Percentiles rank a stretch among this genome's conserved stretches.
Conservation (phyloP, 2,329 filamentous ascomycete genomes). For the Diaporthe humulicola region DNA sequence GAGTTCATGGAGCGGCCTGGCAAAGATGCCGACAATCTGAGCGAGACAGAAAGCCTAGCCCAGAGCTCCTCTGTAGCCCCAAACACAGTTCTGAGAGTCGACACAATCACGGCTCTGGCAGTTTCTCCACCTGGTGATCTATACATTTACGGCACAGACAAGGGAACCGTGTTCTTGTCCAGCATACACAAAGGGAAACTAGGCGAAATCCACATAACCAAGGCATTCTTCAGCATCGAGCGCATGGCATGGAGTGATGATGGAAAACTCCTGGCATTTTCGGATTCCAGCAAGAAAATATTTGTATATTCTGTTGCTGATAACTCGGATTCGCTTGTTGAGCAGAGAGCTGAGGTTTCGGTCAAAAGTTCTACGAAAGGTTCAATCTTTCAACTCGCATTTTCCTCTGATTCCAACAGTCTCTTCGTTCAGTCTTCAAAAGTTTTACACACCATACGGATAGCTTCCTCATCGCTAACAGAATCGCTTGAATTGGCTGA, state of each 20-base stretch:
- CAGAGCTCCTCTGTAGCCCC: not conserved
- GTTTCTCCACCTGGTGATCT: not conserved
- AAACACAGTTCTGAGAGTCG: not conserved
- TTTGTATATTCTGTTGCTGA: not conserved
- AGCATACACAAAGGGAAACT: not conserved
- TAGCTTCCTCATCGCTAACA: not conserved
- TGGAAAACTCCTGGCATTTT: not conserved
- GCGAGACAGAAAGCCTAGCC: slow-evolving; percentile 40
- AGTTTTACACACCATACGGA: not conserved
- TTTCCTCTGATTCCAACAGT: not conserved
- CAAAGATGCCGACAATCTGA: not conserved
- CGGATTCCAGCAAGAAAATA: slow-evolving; percentile 3
- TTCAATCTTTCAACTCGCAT: not conserved
- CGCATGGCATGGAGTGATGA: not conserved
- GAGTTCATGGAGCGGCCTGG: not conserved
- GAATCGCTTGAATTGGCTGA: slow-evolving; percentile 19
- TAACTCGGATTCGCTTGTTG: not conserved
- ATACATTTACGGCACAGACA: not conserved
- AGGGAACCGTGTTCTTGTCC: not conserved
- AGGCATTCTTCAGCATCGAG: not conserved
- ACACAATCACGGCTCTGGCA: not conserved
- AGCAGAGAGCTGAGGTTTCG: not conserved
- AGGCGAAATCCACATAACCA: not conserved
- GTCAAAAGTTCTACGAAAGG: not conserved
- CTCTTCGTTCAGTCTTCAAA: not conserved